These are phyloP conservation scores for Pseudocercospora eumusae DNA, from an alignment of 2,329 filamentous ascomycete species.

Conservation along the genomic window DNA sequence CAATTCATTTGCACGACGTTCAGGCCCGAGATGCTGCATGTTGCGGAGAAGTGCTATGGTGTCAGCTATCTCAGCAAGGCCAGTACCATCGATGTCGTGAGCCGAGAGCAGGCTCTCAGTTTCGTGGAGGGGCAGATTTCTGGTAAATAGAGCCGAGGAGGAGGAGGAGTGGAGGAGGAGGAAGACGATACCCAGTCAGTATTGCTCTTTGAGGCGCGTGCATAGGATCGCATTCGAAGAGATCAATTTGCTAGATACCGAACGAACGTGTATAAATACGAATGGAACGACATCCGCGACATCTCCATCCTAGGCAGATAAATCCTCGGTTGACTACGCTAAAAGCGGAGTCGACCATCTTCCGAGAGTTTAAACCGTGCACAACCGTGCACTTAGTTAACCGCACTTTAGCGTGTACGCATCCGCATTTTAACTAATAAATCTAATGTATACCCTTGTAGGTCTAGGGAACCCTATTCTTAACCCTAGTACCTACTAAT, in stretches of 20 bases:
- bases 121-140: slow-evolving; percentile 84
- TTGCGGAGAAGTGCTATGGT: slow-evolving; percentile 97
- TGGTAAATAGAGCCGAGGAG: slow-evolving; percentile 21
- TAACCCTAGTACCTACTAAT: no score
- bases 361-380: no score
- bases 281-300: slow-evolving; percentile 3
- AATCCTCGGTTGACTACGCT: no score
- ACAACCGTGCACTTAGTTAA: no score
- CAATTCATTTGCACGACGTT: slow-evolving; percentile 99
- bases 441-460: no score
- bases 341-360: no score
- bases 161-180: background rate
- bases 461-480: no score
- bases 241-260: background rate
- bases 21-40: slow-evolving; percentile 90
- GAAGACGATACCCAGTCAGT: slow-evolving; percentile 1
- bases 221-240: background rate
- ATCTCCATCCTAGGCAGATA: background rate
- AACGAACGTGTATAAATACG: background rate
- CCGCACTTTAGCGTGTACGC: no score
- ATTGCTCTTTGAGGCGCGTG: background rate
- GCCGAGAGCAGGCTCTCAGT: slow-evolving; percentile 79
- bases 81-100: slow-evolving; percentile 88
- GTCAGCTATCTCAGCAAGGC: slow-evolving; percentile 92
- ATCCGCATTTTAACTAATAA: no score